phyloP scores from a whole-genome alignment of 1,139 yeast species.

The Kodamaea ohmeri region DNA sequence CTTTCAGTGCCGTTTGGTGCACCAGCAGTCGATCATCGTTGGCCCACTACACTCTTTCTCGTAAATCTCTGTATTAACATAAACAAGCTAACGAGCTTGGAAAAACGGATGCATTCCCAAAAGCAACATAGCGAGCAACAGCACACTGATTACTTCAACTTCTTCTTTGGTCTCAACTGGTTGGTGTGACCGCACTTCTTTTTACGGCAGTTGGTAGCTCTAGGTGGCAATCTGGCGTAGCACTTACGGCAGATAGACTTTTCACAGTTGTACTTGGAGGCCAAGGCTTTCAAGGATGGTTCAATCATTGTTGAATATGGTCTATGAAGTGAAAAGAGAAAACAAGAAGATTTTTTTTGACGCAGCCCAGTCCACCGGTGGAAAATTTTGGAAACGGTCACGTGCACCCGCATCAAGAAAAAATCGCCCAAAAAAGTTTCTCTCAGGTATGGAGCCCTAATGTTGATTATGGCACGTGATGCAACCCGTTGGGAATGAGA shows the following conservation, averaged over 20 bases:
- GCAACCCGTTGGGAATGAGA: no score
- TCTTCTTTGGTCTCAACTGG: slow-evolving; percentile 99
- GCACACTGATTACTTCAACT: slow-evolving; percentile 76
- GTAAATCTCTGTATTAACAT: slow-evolving; percentile 13
- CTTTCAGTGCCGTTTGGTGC: no score
- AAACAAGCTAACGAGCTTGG: slow-evolving; percentile 11
- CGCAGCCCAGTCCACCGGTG: slow-evolving; percentile 3
- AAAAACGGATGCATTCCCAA: neutral
- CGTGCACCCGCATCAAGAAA: slow-evolving; percentile 3
- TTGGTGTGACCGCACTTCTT: slow-evolving; percentile 99
- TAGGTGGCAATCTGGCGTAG: slow-evolving; percentile 99
- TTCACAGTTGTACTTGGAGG: slow-evolving; percentile 99
- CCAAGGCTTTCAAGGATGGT: slow-evolving; percentile 98
- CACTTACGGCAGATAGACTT: slow-evolving; percentile 99
- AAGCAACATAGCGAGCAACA: slow-evolving; percentile 5
- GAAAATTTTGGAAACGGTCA: slow-evolving; percentile 6
- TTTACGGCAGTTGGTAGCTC: slow-evolving; percentile 99
- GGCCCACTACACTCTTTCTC: slow-evolving; percentile 8
- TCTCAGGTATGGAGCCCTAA: slow-evolving; percentile 5
- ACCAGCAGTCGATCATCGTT: no score
- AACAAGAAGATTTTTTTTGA: slow-evolving; percentile 6
- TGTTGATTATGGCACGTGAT: no score
- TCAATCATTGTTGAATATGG: slow-evolving; percentile 65
- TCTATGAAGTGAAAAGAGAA: slow-evolving; percentile 9
- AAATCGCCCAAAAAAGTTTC: slow-evolving; percentile 1